These are phyloP conservation scores for Solanum lignicaule DNA, from an alignment of 257 asterid species.

Conservation along the genomic window DNA sequence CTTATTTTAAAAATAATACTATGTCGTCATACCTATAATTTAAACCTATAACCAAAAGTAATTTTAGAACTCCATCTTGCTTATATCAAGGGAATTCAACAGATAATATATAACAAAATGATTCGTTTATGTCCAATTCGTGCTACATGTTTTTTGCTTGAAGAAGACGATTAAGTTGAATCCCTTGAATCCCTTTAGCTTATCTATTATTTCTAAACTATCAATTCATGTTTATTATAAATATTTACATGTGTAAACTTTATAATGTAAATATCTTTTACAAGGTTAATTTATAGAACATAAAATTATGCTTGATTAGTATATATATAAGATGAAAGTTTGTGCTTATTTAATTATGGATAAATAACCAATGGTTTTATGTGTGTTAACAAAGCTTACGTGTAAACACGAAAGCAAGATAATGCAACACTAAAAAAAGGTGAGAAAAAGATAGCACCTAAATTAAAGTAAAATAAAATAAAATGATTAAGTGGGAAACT, in stretches of 20 bases:
- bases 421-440: constrained; percentile 23
- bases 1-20: no score
- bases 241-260: not conserved
- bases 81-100: not conserved
- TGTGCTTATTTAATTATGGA: not conserved
- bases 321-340: not conserved
- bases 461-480: constrained; percentile 2
- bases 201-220: not conserved
- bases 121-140: not conserved
- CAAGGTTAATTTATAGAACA: not conserved
- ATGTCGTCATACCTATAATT: not conserved
- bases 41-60: not conserved
- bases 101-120: not conserved
- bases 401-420: constrained; percentile 54
- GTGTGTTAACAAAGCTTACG: constrained; percentile 33
- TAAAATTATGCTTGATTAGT: not conserved
- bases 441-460: constrained; percentile 22
- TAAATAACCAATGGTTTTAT: constrained; percentile 11
- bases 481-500: not conserved
- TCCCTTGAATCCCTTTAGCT: not conserved
- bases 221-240: not conserved
- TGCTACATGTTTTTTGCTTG: no score
- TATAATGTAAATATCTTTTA: not conserved
- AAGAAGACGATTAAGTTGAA: not conserved
- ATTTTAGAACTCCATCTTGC: not conserved